Conservation (phyloP, 2,329 filamentous ascomycete species). For the Talaromyces sp. region DNA sequence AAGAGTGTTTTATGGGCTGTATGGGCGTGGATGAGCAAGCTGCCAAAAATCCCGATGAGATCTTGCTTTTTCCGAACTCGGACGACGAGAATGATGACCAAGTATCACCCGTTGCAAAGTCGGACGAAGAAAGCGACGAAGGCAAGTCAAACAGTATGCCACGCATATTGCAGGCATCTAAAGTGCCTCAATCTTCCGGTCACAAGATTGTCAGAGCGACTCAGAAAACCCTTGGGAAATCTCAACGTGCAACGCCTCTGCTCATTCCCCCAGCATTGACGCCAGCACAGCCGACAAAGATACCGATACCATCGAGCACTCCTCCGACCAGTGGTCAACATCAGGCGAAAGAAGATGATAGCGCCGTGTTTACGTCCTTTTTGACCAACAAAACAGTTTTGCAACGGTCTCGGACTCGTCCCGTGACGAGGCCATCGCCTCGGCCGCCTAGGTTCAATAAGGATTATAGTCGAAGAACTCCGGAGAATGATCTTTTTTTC, state of each 20-base stretch:
- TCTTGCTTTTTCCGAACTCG: conserved; percentile 32
- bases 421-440: not conserved
- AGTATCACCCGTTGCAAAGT: conserved; percentile 21
- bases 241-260: conserved; percentile 1
- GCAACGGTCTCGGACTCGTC: not conserved
- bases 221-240: not conserved
- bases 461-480: not conserved
- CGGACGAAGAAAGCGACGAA: conserved; percentile 24
- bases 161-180: not conserved
- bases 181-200: not conserved
- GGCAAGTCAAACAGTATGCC: not conserved
- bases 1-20: conserved; percentile 42
- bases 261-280: conserved; percentile 7
- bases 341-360: conserved; percentile 19
- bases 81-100: conserved; percentile 24
- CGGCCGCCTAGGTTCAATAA: not conserved
- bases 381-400: conserved; percentile 27
- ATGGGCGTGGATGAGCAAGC: conserved; percentile 34
- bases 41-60: conserved; percentile 38
- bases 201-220: not conserved
- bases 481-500: conserved; percentile 12
- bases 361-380: conserved; percentile 38
- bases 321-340: conserved; percentile 23
- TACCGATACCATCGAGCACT: conserved; percentile 16
- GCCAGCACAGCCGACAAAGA: conserved; percentile 9